phyloP scores from a whole-genome alignment of 2,329 filamentous ascomycete genomes.

The Phyllosticta citrichinensis region DNA sequence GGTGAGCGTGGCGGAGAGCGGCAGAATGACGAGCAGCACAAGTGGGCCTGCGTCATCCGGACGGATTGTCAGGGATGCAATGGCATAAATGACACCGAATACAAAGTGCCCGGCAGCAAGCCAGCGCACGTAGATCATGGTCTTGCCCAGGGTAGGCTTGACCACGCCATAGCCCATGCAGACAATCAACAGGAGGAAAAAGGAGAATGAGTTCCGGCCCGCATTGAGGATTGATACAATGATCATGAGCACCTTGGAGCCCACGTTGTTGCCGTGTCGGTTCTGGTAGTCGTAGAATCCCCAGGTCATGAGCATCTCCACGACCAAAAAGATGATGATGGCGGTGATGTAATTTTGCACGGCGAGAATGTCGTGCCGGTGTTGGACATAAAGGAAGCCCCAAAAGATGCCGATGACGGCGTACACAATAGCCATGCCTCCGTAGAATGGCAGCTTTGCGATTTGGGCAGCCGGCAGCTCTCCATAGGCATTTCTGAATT shows the following conservation, averaged over 20 bases:
- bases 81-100: constrained; percentile 86
- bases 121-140: constrained; percentile 88
- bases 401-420: constrained; percentile 79
- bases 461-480: constrained; percentile 94
- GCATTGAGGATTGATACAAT: constrained; percentile 90
- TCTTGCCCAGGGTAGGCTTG: constrained; percentile 80
- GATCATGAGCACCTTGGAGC: constrained; percentile 77
- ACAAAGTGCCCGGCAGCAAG: constrained; percentile 88
- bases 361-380: constrained; percentile 84
- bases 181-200: constrained; percentile 94
- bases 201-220: constrained; percentile 91
- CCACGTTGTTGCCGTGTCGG: constrained; percentile 70
- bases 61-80: constrained; percentile 79
- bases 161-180: constrained; percentile 99
- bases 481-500: constrained; percentile 93
- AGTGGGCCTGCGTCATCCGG: constrained; percentile 84
- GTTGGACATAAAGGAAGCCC: constrained; percentile 92
- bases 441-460: constrained; percentile 94
- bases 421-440: constrained; percentile 86
- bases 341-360: constrained; percentile 99
- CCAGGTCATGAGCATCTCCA: constrained; percentile 98
- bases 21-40: constrained; percentile 85
- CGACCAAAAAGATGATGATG: constrained; percentile 83
- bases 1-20: constrained; percentile 81
- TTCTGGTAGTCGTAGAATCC: constrained; percentile 98